Percentiles rank a stretch among this genome's conserved stretches.
Conservation (phyloP, 306 rosid species). For the Ochetophila trinervis region DNA sequence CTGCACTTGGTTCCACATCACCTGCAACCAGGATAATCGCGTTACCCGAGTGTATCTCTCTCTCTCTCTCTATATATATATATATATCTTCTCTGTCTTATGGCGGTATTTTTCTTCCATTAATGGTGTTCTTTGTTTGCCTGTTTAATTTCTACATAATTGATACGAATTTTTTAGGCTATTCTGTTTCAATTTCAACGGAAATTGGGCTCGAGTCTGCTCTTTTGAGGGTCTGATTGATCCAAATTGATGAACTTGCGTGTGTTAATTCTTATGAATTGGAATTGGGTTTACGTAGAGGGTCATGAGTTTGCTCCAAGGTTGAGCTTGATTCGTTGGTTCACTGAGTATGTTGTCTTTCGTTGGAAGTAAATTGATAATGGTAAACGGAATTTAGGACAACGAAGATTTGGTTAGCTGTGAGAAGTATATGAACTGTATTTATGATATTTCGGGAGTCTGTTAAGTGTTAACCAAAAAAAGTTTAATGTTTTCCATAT, state of each 20-base stretch:
- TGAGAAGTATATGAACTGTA: too few species aligned
- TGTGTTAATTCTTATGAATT: neutral
- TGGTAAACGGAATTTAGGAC: too few species aligned
- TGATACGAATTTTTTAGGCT: neutral
- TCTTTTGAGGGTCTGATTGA: slow-evolving; percentile 1
- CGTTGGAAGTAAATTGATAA: neutral
- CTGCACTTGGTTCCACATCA: slow-evolving; percentile 96
- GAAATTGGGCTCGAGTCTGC: neutral
- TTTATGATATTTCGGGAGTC: too few species aligned
- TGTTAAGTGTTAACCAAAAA: too few species aligned
- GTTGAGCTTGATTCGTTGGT: slow-evolving; percentile 11
- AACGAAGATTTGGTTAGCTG: too few species aligned
- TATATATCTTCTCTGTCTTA: neutral
- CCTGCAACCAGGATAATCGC: slow-evolving; percentile 85
- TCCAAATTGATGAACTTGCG: neutral
- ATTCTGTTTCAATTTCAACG: neutral
- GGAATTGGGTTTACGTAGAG: neutral
- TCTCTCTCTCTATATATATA: neutral
- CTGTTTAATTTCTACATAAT: neutral
- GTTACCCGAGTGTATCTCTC: slow-evolving; percentile 82
- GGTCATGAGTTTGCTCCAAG: neutral
- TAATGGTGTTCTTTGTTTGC: neutral
- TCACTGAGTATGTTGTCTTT: neutral
- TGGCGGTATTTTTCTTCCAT: neutral
- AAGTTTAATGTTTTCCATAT: too few species aligned